Evolutionary conservation across 768 basidiomycete species (phyloP).

Genomic region (Strobilomyces dryophilus): DNA sequence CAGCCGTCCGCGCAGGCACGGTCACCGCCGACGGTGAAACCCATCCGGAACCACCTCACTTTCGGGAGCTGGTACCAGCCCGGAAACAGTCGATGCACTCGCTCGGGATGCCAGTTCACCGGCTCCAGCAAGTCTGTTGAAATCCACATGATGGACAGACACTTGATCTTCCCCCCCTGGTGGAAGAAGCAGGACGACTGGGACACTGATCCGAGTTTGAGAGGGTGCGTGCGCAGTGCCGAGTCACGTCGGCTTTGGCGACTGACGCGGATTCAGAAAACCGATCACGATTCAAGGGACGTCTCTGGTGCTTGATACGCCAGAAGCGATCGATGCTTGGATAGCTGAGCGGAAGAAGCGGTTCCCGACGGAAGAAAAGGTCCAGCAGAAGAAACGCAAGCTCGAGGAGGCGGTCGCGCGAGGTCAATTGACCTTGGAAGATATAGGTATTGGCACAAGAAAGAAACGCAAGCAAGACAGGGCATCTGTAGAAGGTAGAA

Average conservation of each 20-base stretch:
- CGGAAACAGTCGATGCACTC: conserved; percentile 57
- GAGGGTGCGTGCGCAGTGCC: conserved; percentile 48
- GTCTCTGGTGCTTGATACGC: conserved; percentile 68
- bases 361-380: conserved; percentile 68
- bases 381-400: conserved; percentile 80
- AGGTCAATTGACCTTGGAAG: conserved; percentile 61
- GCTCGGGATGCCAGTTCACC: conserved; percentile 60
- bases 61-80: conserved; percentile 54
- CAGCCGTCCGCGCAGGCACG: conserved; percentile 1
- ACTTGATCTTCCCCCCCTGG: conserved; percentile 74
- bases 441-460: conserved; percentile 36
- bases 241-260: not conserved
- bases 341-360: conserved; percentile 82
- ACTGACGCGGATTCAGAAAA: conserved; percentile 45
- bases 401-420: conserved; percentile 73
- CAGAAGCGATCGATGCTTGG: conserved; percentile 82
- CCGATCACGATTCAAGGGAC: conserved; percentile 77
- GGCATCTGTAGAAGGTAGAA: not conserved
- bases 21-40: conserved; percentile 6
- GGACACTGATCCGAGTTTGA: conserved; percentile 81
- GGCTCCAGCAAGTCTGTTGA: conserved; percentile 72
- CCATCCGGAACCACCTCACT: conserved; percentile 16
- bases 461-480: conserved; percentile 40
- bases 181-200: conserved; percentile 66
- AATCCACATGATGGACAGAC: conserved; percentile 86